A percentile compares a stretch with the other conserved stretches of the same genome.
Conservation (phyloP, 2,329 filamentous ascomycete genomes). For the Pseudonectria buxi region DNA sequence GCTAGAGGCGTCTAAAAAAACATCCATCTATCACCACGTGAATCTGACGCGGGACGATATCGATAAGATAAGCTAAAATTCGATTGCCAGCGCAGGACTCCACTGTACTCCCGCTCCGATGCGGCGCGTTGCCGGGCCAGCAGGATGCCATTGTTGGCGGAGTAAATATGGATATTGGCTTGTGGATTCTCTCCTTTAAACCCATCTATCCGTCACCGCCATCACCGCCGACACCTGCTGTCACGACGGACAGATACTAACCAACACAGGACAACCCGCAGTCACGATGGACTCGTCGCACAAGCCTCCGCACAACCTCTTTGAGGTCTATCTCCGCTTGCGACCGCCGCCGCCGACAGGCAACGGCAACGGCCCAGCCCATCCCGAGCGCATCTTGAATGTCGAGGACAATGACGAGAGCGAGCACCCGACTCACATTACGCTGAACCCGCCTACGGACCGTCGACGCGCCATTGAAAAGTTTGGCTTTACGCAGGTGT, state of each 20-base stretch:
- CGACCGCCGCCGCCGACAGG: slow-evolving; percentile 57
- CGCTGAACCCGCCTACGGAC: slow-evolving; percentile 74
- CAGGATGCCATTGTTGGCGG: neutral
- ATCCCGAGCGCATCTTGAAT: slow-evolving; percentile 64
- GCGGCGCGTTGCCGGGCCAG: neutral
- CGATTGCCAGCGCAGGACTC: too few relatives aligned
- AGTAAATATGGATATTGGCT: too few relatives aligned
- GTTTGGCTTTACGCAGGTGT: slow-evolving; percentile 90
- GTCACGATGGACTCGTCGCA: slow-evolving; percentile 33
- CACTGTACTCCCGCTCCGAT: too few relatives aligned
- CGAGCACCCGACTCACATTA: slow-evolving; percentile 59
- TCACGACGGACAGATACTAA: too few relatives aligned
- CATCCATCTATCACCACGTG: neutral
- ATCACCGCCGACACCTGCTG: too few relatives aligned
- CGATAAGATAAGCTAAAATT: too few relatives aligned
- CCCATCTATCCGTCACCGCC: too few relatives aligned
- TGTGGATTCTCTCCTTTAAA: too few relatives aligned
- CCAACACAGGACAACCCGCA: too few relatives aligned
- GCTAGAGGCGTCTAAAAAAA: neutral
- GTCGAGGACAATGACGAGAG: slow-evolving; percentile 55
- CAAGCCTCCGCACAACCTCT: slow-evolving; percentile 51
- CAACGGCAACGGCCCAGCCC: slow-evolving; percentile 16
- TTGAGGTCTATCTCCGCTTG: slow-evolving; percentile 85
- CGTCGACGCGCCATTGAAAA: slow-evolving; percentile 84
- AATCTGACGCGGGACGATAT: slow-evolving; percentile 3